Evolutionary conservation across 2,329 filamentous ascomycete genomes (phyloP).

Genomic region (Sporothrix mexicana): DNA sequence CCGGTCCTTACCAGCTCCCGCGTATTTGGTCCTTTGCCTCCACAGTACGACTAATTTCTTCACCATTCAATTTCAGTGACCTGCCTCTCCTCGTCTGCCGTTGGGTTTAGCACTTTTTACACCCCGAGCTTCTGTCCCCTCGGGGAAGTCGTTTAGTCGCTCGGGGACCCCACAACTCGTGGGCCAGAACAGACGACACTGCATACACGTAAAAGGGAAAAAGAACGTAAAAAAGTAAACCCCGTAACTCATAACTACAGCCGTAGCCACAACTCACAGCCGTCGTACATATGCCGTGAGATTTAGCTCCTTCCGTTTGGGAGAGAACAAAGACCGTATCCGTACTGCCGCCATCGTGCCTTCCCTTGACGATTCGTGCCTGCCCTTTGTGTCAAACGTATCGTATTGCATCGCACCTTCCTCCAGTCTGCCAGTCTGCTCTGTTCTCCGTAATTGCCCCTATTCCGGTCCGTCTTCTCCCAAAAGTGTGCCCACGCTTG

Average conservation of each 20-base stretch:
- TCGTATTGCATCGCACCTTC: neutral
- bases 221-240: too few species aligned
- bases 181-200: neutral
- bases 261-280: neutral
- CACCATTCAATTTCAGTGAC: too few species aligned
- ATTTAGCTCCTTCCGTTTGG: too few species aligned
- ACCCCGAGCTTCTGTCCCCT: neutral
- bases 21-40: too few species aligned
- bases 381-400: too few species aligned
- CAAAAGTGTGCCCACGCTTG: neutral
- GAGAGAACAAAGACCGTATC: neutral
- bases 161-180: constrained; percentile 4
- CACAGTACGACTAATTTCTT: too few species aligned
- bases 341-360: neutral
- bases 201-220: neutral
- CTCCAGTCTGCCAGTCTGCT: too few species aligned
- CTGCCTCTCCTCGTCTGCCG: neutral
- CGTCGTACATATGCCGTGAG: constrained; percentile 2
- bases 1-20: neutral
- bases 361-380: neutral
- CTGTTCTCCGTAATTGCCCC: neutral
- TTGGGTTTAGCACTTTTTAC: neutral
- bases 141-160: neutral
- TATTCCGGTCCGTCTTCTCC: neutral
- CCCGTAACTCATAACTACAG: neutral